Base-by-base conservation (phyloP, 371 early-diverging fungal species). In the Mycotypha africana region DNA sequence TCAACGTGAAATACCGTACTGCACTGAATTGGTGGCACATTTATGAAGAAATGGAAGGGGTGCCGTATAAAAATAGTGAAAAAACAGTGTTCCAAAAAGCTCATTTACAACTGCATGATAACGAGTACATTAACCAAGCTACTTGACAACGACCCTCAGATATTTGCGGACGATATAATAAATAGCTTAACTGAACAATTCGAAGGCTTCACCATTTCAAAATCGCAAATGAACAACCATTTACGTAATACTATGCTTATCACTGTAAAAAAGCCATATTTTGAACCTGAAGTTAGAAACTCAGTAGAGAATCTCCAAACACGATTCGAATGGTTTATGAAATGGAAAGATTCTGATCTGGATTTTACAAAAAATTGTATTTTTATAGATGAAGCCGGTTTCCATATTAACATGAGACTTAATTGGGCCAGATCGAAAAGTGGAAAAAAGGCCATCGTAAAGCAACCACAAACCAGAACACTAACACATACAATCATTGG, bases 291-390 rank as follows among this genome's bases (percentile, higher is more conserved):
- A 24, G 44, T 12, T 16, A 46, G 47, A 36, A 53, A 42, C 32
- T 34, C 45, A 12, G 47, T n/a, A 9, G 35, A 19, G 3, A 32
- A 30, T 19, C 28, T 47, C 23, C 24, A 46, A 28, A 51, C 24
- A 24, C 43, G 51, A 51, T 51, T 38, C 20, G 51, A 51, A 38
- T 51, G 43, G 51, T 51, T 44, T 30, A 51, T 51, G 45, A 43
- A n/a, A 14, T 33, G 34, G n/a, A 33, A 33, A 15, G 22, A 33
- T 20, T 38, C 46, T 31, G 40, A 46, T 37, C 14, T 52, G 17
- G 41, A 43, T 19, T 49, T 52, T 33, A 35, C 23, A 23, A 52
- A 53, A 34, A 46, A 53, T 37, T 52, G 36, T 46, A 26, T 52
- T 14, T 45, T 52, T 31, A 52, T 52, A 16, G 52, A 52, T 28